Base-by-base conservation (phyloP, 805 yeast species). In the Ogataea ganodermae region DNA sequence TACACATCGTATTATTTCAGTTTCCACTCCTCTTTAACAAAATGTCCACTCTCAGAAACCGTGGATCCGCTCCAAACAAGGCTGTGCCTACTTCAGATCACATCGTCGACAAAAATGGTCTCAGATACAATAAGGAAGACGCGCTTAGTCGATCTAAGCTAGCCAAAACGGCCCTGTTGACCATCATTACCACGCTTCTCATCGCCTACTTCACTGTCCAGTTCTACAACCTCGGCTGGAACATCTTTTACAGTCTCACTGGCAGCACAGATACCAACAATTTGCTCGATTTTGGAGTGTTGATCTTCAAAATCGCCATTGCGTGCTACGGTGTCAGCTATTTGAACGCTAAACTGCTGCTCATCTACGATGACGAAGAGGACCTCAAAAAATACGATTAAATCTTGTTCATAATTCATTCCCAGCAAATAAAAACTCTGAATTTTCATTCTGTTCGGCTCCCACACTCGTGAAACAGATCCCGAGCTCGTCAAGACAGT, bases 401-500 rank as follows among this genome's bases (percentile, higher is more conserved):
- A 36, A 30, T 6, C n/a, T 33, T 33, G 36, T 33, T 33, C 21
- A 18, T 33, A 17, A 33, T 10, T 36, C 40, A 9, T 36, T 22
- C 33, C 33, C 33, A 30, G 8, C 16, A 13, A 38, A 38, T 18
- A 38, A n/a, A 38, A 26, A 38, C 10, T 38, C 42, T 3, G 42
- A 38, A 16, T 16, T 18, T 26, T 38, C 42, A 17, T 16, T 17
- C 8, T 21, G 24, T 24, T 31, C 40, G 26, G 31, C 26, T 33
- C 42, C 42, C 8, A 38, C 42, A 12, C 42, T 39, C 23, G 63
- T 56, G 52, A 60, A 56, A 49, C 63, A 56, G 4, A 65, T 43
- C 2, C 70, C 69, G 33, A 62, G 35, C 17, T 54, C 56, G 42
- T 67, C 70, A 23, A 66, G 46, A 36, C 59, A 56, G 6, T 58